phyloP scores from a whole-genome alignment of 768 basidiomycete genomes.

The Erythrobasidium yunnanense region DNA sequence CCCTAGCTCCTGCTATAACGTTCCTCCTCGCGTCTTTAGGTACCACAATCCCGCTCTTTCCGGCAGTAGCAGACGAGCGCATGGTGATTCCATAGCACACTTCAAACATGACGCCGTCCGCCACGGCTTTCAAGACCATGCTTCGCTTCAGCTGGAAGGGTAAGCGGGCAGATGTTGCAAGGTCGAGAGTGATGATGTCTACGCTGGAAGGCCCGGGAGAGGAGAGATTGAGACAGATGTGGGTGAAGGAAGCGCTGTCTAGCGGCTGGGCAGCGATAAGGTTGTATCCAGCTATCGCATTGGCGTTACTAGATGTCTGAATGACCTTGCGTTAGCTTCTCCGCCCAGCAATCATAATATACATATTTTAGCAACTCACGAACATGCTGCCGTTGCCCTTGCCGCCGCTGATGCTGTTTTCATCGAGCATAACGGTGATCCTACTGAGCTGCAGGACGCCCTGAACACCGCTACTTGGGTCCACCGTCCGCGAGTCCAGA shows the following conservation, averaged over 20 bases:
- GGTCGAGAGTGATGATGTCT: constrained; percentile 67
- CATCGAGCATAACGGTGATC: constrained; percentile 67
- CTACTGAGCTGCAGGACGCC: constrained; percentile 57
- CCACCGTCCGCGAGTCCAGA: constrained; percentile 49
- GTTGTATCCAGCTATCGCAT: constrained; percentile 59
- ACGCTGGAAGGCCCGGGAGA: constrained; percentile 63
- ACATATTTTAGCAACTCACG: constrained; percentile 34
- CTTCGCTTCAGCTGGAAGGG: constrained; percentile 76
- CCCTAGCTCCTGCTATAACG: constrained; percentile 78
- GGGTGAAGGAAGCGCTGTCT: constrained; percentile 58
- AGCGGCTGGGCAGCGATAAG: constrained; percentile 65
- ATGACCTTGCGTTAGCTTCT: neutral
- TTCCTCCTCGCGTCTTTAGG: constrained; percentile 51
- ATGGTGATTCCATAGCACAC: constrained; percentile 66
- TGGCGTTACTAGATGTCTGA: constrained; percentile 61
- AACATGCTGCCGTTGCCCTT: constrained; percentile 70
- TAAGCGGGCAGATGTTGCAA: constrained; percentile 59
- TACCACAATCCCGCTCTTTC: neutral
- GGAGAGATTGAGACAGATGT: constrained; percentile 69
- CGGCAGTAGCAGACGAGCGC: neutral
- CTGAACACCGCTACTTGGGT: constrained; percentile 43
- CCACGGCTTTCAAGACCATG: constrained; percentile 64
- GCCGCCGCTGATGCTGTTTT: constrained; percentile 55
- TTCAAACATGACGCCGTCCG: constrained; percentile 74
- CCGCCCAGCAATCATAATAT: neutral